These are phyloP conservation scores for Leavenworthia alabamica DNA, from an alignment of 345 rosid species.

Conservation along the genomic window DNA sequence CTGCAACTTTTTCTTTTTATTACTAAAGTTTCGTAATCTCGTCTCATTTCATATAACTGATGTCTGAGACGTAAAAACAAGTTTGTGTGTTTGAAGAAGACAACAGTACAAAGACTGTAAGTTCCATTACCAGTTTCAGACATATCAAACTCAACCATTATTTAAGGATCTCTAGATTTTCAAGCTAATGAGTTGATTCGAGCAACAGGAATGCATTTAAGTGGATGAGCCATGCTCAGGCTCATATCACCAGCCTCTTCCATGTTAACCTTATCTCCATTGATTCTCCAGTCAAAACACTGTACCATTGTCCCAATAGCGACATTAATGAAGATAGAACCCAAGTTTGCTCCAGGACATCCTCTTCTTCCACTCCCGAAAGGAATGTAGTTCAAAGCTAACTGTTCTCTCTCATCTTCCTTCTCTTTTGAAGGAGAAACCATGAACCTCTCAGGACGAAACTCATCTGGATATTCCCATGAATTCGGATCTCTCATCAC, in stretches of 20 bases:
- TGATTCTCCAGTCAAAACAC: conserved; percentile 30
- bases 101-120: not conserved
- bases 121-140: not conserved
- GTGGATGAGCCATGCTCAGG: conserved; percentile 31
- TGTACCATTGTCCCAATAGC: conserved; percentile 29
- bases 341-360: conserved; percentile 28
- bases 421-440: conserved; percentile 2
- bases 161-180: conserved; percentile 4
- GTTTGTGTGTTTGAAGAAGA: not conserved
- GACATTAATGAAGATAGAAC: conserved; percentile 11
- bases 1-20: conserved; percentile 8
- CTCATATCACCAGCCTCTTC: conserved; percentile 27
- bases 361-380: conserved; percentile 35
- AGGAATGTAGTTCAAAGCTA: conserved; percentile 24
- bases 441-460: conserved; percentile 33
- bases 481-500: conserved; percentile 34
- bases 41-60: not conserved
- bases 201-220: conserved; percentile 27
- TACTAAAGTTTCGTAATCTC: not conserved
- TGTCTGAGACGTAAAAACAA: not conserved
- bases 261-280: conserved; percentile 23
- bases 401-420: conserved; percentile 5
- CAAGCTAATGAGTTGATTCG: conserved; percentile 24
- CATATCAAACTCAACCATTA: not conserved
- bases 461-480: conserved; percentile 31